Evolutionary conservation across 1,284 basidiomycete species (phyloP), one percentile per base, ranked within the genome.

Genomic region (Sanghuangporus baumii): DNA sequence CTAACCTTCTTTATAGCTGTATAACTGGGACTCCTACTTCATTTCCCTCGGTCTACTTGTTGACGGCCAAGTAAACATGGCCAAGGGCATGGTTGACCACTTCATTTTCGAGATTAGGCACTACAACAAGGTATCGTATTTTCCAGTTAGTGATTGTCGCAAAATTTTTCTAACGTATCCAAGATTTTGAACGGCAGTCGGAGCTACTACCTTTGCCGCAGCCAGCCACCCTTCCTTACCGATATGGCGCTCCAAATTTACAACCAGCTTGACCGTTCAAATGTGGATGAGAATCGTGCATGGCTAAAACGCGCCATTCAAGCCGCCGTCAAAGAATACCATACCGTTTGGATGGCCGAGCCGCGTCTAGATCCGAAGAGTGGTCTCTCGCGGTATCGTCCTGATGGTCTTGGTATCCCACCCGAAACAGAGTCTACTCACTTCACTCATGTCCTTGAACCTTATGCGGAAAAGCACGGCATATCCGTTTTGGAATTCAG

Each of bases 31-130:
- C 74, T 93, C 91, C 20, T 97, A 96, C 79, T 97, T 97, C 74
- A 95, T 96, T 71, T 84, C 91, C 12, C 86, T 99, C 31, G 96
- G 96, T 38, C 84, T 99, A 6, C 85, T 99, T 20, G 93, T 98
- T 26, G 96, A 99, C 73, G 95, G 94, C 34, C 88, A 95, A 71
- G 85, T 97, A 47, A 86, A 89, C 66, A 91, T 98, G 82, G 96
- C 96, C 7, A 94, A 94, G 76, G 93, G 93, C 69, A 96, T 97
- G 84, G 94, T 98, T 55, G 96, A 98, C 66, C 96, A 99, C 75
- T 99, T 98, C 77, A 91, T 98, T 71, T 99, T 99, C 73, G 94
- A 99, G 80, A 98, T 99, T 81, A 94, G 88, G 76, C 93, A 98
- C 77, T 98, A 98, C 74, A 91, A 91, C 79, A 98, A 96, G 74